Conservation (phyloP, 176 grass and related monocot species). For the Stipa capillata region DNA sequence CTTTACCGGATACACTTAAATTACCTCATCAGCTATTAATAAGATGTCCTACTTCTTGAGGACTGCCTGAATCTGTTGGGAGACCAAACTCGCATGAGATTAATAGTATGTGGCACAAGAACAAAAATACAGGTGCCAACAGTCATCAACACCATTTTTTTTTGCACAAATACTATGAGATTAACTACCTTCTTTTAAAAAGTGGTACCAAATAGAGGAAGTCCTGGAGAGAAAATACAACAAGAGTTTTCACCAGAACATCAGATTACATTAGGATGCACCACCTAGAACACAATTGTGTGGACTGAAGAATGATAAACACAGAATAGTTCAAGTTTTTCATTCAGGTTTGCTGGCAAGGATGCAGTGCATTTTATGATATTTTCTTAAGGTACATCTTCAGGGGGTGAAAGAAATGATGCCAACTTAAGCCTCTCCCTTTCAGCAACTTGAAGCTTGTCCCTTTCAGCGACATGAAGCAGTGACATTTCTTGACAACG, state of each 20-base stretch:
- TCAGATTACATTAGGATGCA: not conserved
- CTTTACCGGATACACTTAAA: not conserved
- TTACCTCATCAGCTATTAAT: slow-evolving; percentile 93
- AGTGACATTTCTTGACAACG: too few relatives aligned
- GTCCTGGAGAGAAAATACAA: not conserved
- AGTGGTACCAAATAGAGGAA: not conserved
- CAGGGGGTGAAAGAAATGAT: too few relatives aligned
- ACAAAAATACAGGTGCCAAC: not conserved
- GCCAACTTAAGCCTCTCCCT: too few relatives aligned
- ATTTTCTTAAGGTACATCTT: too few relatives aligned
- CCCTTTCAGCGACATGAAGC: too few relatives aligned
- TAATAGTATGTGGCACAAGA: not conserved
- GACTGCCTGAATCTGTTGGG: slow-evolving; percentile 69
- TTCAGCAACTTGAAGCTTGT: not conserved
- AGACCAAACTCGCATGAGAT: not conserved
- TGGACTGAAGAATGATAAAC: not conserved
- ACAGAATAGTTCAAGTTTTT: not conserved
- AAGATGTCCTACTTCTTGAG: slow-evolving; percentile 94
- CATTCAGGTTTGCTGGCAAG: not conserved
- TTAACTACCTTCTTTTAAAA: not conserved
- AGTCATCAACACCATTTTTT: not conserved
- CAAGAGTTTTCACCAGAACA: not conserved
- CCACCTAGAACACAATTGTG: not conserved
- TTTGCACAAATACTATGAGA: not conserved
- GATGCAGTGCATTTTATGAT: not conserved